A percentile compares a stretch with the other conserved stretches of the same genome.
These are phyloP conservation scores for Calonectria henricotiae DNA, from an alignment of 2,329 filamentous ascomycete genomes.

Conservation along the genomic window DNA sequence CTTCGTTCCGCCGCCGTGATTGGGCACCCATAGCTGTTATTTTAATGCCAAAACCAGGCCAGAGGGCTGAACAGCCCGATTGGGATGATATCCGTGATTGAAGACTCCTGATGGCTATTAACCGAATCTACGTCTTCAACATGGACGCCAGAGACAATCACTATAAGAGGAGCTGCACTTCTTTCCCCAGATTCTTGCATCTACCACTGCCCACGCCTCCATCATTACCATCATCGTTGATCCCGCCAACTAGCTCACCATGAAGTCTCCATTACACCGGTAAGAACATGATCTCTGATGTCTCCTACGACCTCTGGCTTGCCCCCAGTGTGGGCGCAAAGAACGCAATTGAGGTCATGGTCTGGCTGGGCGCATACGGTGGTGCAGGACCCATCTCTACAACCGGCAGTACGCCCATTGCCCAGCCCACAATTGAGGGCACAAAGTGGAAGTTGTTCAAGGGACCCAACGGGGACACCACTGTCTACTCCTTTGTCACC, in stretches of 20 bases:
- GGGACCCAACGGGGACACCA: slow-evolving; percentile 71
- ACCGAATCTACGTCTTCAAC: neutral
- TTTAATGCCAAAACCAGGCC: slow-evolving; percentile 16
- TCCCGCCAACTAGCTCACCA: neutral
- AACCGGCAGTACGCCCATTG: slow-evolving; percentile 31
- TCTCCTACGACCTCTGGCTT: slow-evolving; percentile 75
- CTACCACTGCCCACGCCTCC: neutral
- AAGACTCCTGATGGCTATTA: neutral
- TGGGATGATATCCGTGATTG: neutral
- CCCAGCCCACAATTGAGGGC: slow-evolving; percentile 68
- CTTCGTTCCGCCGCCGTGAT: neutral
- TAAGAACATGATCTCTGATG: slow-evolving; percentile 64
- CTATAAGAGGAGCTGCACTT: neutral
- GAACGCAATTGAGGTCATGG: slow-evolving; percentile 75
- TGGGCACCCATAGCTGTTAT: neutral
- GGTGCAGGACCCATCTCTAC: slow-evolving; percentile 70
- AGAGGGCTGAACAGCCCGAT: neutral
- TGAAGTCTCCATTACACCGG: slow-evolving; percentile 53
- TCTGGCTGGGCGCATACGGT: slow-evolving; percentile 73
- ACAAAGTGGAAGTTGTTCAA: slow-evolving; percentile 71
- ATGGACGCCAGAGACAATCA: neutral
- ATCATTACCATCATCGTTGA: no score
- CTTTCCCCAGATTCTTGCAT: neutral
- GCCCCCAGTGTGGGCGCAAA: slow-evolving; percentile 61
- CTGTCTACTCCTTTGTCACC: slow-evolving; percentile 71